phyloP scores from a whole-genome alignment of 1,284 basidiomycete genomes.

The Apiotrichum veenhuisii region DNA sequence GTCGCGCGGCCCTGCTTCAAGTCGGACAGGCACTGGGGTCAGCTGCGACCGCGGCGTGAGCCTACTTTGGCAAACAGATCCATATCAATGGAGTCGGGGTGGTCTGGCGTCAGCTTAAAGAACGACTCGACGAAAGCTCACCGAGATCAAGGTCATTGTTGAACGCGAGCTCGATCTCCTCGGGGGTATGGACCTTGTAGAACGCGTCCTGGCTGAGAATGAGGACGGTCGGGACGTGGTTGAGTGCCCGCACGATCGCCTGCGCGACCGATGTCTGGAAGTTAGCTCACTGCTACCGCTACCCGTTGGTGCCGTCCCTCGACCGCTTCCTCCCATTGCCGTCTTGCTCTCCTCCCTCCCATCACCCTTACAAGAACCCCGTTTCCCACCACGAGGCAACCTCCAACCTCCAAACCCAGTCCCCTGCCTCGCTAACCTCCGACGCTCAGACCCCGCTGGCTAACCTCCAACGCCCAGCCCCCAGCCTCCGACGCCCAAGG shows the following conservation, averaged over 20 bases:
- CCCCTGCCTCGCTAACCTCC: no score
- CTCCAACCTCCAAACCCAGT: no score
- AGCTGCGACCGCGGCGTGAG: conserved; percentile 2
- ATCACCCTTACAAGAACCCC: no score
- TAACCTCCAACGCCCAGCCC: no score
- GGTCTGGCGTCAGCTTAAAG: conserved; percentile 56
- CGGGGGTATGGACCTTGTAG: conserved; percentile 74
- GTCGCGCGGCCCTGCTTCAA: conserved; percentile 68
- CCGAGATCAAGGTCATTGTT: conserved; percentile 78
- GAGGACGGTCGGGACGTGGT: conserved; percentile 79
- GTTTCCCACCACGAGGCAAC: no score
- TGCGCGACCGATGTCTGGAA: conserved; percentile 82
- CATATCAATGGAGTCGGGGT: conserved; percentile 90
- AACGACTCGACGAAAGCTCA: conserved; percentile 8
- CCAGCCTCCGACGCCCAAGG: no score
- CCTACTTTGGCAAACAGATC: conserved; percentile 70
- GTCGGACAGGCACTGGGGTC: conserved; percentile 70
- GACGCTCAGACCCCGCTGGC: no score
- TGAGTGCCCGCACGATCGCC: conserved; percentile 74
- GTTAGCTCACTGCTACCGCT: no score
- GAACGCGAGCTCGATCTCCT: conserved; percentile 76
- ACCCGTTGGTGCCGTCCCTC: no score
- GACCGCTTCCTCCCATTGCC: no score
- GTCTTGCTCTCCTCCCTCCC: no score
- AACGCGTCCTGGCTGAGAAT: conserved; percentile 87